These are phyloP conservation scores for Murraya koenigii DNA, from an alignment of 345 rosid genomes.

Conservation along the genomic window DNA sequence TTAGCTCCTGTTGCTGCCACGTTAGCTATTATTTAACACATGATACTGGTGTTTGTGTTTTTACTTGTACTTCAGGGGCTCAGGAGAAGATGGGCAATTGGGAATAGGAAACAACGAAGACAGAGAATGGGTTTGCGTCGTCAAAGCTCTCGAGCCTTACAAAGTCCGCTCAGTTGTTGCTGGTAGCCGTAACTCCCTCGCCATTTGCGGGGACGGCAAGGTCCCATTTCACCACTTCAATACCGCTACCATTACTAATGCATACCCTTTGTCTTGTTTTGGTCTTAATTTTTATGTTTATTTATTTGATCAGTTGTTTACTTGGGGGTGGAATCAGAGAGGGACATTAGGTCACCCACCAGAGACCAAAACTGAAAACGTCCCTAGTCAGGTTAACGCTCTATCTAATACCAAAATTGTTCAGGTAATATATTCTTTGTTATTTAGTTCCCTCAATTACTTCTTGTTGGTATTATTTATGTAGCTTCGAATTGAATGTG, in stretches of 20 bases:
- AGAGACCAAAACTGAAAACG: conserved; percentile 81
- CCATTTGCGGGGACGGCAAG: conserved; percentile 96
- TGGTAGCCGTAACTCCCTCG: conserved; percentile 97
- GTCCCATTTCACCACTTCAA: conserved; percentile 28
- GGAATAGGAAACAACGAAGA: conserved; percentile 85
- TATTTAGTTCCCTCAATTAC: background rate
- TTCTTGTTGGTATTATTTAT: background rate
- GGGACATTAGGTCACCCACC: conserved; percentile 97
- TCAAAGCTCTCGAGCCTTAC: conserved; percentile 65
- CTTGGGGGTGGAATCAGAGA: conserved; percentile 99
- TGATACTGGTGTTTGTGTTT: background rate
- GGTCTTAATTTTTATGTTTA: background rate
- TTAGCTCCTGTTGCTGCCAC: background rate
- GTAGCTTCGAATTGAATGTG: background rate
- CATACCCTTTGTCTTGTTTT: too few species aligned
- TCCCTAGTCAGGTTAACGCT: conserved; percentile 77
- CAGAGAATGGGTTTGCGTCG: conserved; percentile 69
- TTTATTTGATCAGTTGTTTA: conserved; percentile 62
- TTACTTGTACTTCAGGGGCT: conserved; percentile 55
- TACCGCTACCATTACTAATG: background rate
- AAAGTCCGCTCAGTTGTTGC: conserved; percentile 84
- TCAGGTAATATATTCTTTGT: conserved; percentile 48
- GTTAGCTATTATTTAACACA: background rate
- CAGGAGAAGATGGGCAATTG: conserved; percentile 97
- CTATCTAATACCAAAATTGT: conserved; percentile 73